Conservation (phyloP, 257 asterid species). For the Cinchona pubescens region DNA sequence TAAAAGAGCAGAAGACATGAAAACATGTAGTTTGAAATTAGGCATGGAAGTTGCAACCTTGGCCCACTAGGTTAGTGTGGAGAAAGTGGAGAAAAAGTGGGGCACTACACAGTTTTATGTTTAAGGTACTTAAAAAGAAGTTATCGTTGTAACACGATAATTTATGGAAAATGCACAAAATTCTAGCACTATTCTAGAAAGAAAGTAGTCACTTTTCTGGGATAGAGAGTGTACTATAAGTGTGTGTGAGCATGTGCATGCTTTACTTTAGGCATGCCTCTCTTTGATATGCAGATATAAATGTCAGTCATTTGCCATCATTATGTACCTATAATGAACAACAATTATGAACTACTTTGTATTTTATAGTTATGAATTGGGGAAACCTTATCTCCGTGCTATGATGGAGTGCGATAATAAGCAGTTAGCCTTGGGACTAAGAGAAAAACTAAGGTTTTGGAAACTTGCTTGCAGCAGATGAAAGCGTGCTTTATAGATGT, state of each 20-base stretch:
- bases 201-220: background rate
- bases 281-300: background rate
- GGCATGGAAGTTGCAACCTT: background rate
- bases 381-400: slow-evolving; percentile 97
- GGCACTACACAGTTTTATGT: background rate
- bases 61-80: background rate
- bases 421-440: slow-evolving; percentile 81
- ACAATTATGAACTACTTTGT: slow-evolving; percentile 1
- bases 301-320: background rate
- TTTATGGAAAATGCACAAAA: background rate
- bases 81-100: background rate
- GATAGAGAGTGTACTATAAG: background rate
- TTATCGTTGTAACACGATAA: background rate
- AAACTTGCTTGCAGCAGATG: slow-evolving; percentile 83
- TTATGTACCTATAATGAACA: background rate
- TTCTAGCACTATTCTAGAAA: background rate
- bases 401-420: slow-evolving; percentile 90
- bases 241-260: background rate
- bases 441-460: slow-evolving; percentile 81
- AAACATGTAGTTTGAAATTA: too few species aligned
- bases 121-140: background rate
- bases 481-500: slow-evolving; percentile 88
- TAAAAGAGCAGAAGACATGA: background rate
- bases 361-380: slow-evolving; percentile 68
- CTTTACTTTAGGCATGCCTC: background rate